A percentile compares a stretch with the other conserved stretches of the same genome.
These are phyloP conservation scores for Colletotrichum australisinense DNA, from an alignment of 2,329 filamentous ascomycete species.

Conservation along the genomic window DNA sequence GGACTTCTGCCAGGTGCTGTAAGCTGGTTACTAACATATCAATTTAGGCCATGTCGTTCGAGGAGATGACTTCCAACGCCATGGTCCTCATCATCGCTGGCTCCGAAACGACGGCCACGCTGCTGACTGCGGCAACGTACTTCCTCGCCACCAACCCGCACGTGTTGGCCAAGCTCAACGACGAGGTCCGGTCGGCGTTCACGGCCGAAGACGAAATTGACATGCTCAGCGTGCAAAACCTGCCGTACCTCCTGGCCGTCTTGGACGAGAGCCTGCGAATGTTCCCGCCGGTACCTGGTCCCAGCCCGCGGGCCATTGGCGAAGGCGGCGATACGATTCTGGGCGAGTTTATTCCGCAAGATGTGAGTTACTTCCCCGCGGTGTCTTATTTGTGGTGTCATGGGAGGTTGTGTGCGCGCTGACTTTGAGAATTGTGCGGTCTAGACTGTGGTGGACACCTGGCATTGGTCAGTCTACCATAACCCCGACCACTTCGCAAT, in stretches of 20 bases:
- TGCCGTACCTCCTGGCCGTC: conserved; percentile 51
- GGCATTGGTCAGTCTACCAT: not conserved
- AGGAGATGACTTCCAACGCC: not conserved
- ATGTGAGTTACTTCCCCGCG: not conserved
- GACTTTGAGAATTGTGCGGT: not conserved
- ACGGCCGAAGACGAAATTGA: conserved; percentile 48
- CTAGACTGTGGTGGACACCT: not conserved
- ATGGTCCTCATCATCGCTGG: conserved; percentile 40
- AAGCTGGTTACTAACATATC: not conserved
- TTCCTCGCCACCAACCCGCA: conserved; percentile 44
- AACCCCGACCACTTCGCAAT: not conserved
- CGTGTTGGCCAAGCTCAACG: conserved; percentile 42
- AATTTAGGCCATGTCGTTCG: not conserved
- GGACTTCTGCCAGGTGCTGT: not conserved
- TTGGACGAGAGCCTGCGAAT: conserved; percentile 55
- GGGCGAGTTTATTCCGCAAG: not conserved
- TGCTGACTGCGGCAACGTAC: conserved; percentile 40
- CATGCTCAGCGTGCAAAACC: conserved; percentile 41
- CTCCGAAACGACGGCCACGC: conserved; percentile 47
- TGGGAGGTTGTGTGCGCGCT: not conserved
- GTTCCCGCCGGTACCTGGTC: conserved; percentile 45
- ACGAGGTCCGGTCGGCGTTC: conserved; percentile 51
- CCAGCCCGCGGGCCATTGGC: not conserved
- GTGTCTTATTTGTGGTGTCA: not conserved
- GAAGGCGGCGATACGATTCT: not conserved